Percentiles rank a stretch among this genome's conserved stretches.
Conservation (phyloP, 2,329 filamentous ascomycete species). For the Talaromyces sp. region DNA sequence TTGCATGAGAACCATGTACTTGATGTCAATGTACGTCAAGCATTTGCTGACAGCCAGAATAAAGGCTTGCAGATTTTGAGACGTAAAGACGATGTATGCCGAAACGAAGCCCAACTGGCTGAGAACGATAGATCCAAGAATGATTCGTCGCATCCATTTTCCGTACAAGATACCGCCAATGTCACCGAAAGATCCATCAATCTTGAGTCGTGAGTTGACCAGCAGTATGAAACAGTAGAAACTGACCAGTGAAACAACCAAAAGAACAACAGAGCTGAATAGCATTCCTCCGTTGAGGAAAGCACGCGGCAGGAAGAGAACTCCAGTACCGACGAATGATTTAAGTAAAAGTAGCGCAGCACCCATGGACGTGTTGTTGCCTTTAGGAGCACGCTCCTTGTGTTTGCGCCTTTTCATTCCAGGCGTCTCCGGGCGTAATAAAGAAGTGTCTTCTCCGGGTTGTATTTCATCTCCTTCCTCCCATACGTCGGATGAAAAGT, state of each 20-base stretch:
- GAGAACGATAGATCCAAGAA: conserved; percentile 87
- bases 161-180: conserved; percentile 92
- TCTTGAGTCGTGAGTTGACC: conserved; percentile 76
- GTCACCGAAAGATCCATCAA: conserved; percentile 95
- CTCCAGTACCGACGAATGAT: conserved; percentile 76
- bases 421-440: conserved; percentile 68
- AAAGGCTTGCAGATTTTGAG: conserved; percentile 92
- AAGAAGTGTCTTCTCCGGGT: conserved; percentile 80
- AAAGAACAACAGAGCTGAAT: conserved; percentile 88
- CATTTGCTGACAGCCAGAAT: conserved; percentile 88
- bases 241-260: conserved; percentile 78
- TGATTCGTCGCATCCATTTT: conserved; percentile 80
- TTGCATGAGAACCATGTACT: conserved; percentile 88
- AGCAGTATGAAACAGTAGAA: conserved; percentile 98
- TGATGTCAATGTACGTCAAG: conserved; percentile 78
- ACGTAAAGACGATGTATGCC: conserved; percentile 95
- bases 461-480: conserved; percentile 62
- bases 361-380: conserved; percentile 73
- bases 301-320: conserved; percentile 36
- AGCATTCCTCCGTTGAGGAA: conserved; percentile 97
- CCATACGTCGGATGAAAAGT: conserved; percentile 77
- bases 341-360: conserved; percentile 86
- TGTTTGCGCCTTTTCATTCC: conserved; percentile 70
- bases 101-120: conserved; percentile 94
- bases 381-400: conserved; percentile 68